A percentile compares a stretch with the other conserved stretches of the same genome.
phyloP scores from a whole-genome alignment of 768 basidiomycete species.

The Clitopilus hobsonii region DNA sequence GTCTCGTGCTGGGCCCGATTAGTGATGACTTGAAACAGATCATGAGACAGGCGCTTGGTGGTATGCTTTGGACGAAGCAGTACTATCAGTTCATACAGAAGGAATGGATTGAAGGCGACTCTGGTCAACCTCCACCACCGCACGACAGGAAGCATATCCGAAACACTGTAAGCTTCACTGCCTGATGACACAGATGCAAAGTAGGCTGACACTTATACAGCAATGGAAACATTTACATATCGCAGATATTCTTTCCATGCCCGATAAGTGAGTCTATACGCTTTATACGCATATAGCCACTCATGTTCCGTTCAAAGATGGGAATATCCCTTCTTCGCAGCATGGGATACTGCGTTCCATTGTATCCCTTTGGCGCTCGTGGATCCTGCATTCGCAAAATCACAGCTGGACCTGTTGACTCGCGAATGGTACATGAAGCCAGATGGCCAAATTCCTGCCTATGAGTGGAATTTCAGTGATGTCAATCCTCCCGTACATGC shows the following conservation, averaged over 20 bases:
- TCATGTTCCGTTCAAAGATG: slow-evolving; percentile 43
- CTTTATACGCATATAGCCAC: neutral
- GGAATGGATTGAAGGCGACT: slow-evolving; percentile 95
- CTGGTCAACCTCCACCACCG: slow-evolving; percentile 91
- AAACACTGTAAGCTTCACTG: slow-evolving; percentile 57
- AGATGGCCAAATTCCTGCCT: slow-evolving; percentile 97
- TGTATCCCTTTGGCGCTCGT: slow-evolving; percentile 96
- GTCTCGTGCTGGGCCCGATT: slow-evolving; percentile 76
- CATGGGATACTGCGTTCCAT: slow-evolving; percentile 99
- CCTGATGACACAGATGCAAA: slow-evolving; percentile 1
- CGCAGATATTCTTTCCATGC: slow-evolving; percentile 97
- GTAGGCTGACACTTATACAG: slow-evolving; percentile 27
- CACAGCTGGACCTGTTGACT: slow-evolving; percentile 92
- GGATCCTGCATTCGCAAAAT: slow-evolving; percentile 94
- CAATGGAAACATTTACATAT: slow-evolving; percentile 97
- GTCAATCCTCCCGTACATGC: slow-evolving; percentile 99
- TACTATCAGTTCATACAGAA: slow-evolving; percentile 95
- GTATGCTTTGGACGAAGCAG: slow-evolving; percentile 99
- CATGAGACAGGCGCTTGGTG: slow-evolving; percentile 92
- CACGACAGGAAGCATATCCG: slow-evolving; percentile 80
- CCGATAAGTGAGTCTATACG: slow-evolving; percentile 74
- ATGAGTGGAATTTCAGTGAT: slow-evolving; percentile 99
- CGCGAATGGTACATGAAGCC: slow-evolving; percentile 99
- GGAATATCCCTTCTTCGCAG: slow-evolving; percentile 99
- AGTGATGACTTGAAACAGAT: slow-evolving; percentile 93